Conservation (phyloP, 2,329 filamentous ascomycete species). For the Trichoderma sp. region DNA sequence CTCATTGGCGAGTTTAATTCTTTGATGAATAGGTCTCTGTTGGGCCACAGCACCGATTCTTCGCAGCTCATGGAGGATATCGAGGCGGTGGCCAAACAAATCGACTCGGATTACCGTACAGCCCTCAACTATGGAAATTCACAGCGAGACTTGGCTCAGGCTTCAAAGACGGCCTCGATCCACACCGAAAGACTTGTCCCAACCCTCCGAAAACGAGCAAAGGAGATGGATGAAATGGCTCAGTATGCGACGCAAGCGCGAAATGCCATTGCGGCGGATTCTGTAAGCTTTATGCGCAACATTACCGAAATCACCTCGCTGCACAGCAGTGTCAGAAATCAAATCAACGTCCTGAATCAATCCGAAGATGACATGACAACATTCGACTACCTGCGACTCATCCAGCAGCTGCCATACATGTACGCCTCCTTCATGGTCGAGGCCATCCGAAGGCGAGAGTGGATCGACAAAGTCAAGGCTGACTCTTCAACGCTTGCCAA, state of each 20-base stretch:
- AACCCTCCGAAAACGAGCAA: constrained; percentile 51
- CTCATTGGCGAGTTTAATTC: constrained; percentile 63
- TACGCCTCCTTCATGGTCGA: constrained; percentile 89
- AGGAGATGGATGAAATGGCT: constrained; percentile 61
- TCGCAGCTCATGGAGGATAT: constrained; percentile 76
- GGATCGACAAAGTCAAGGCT: constrained; percentile 83
- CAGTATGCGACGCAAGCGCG: constrained; percentile 61
- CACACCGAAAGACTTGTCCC: constrained; percentile 63
- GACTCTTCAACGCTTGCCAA: constrained; percentile 87
- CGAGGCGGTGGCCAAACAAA: constrained; percentile 79
- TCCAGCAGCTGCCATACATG: constrained; percentile 80
- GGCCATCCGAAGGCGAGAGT: constrained; percentile 80
- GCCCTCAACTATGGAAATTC: constrained; percentile 66
- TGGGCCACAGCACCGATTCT: constrained; percentile 61
- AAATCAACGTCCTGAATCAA: constrained; percentile 68
- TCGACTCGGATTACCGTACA: constrained; percentile 80
- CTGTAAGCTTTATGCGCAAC: constrained; percentile 72
- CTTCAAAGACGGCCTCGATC: constrained; percentile 60
- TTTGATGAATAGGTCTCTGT: constrained; percentile 51
- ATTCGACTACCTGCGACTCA: constrained; percentile 75
- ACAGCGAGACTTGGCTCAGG: constrained; percentile 57
- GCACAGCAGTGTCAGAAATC: constrained; percentile 68
- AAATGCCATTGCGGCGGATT: constrained; percentile 63
- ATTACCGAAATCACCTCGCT: constrained; percentile 78
- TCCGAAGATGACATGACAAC: constrained; percentile 74